These are phyloP conservation scores for Schizothecium vesticola DNA, from an alignment of 495 filamentous ascomycete genomes.

Conservation along the genomic window DNA sequence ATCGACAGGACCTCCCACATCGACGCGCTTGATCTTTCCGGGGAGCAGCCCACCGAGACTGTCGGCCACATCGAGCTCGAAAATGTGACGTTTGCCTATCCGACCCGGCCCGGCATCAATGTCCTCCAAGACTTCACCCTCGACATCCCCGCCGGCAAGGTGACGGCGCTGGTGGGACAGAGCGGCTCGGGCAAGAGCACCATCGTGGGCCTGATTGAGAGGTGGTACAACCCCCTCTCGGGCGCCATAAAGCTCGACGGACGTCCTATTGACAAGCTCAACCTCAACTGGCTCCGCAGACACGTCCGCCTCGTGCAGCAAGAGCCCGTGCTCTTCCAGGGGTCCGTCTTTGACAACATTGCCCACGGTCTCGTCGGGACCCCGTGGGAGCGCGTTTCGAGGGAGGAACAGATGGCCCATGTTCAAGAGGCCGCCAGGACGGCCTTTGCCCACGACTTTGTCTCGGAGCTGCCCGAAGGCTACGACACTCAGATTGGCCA, in stretches of 20 bases:
- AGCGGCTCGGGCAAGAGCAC: constrained; percentile 71
- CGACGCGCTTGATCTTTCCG: constrained; percentile 65
- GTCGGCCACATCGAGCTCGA: constrained; percentile 73
- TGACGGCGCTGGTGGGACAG: constrained; percentile 66
- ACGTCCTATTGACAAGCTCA: constrained; percentile 66
- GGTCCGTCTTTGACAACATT: constrained; percentile 77
- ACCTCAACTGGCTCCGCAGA: constrained; percentile 79
- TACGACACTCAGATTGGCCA: constrained; percentile 90
- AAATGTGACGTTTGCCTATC: constrained; percentile 82
- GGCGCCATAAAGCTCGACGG: constrained; percentile 75
- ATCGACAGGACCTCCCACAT: constrained; percentile 80
- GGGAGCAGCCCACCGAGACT: constrained; percentile 61
- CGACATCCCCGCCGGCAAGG: constrained; percentile 72
- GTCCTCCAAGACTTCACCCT: constrained; percentile 76
- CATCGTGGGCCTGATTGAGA: constrained; percentile 80
- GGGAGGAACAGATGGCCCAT: constrained; percentile 56
- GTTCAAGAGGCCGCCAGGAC: constrained; percentile 75
- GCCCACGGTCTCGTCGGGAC: constrained; percentile 81
- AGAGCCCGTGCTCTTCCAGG: constrained; percentile 74
- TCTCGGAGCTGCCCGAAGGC: constrained; percentile 53
- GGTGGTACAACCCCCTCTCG: constrained; percentile 78
- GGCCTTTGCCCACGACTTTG: constrained; percentile 86
- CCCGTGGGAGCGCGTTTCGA: constrained; percentile 50
- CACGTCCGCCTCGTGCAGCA: constrained; percentile 77
- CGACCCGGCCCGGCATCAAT: constrained; percentile 74